phyloP scores from a whole-genome alignment of 2,329 filamentous ascomycete genomes.

The Pseudophaeomoniella oleicola region DNA sequence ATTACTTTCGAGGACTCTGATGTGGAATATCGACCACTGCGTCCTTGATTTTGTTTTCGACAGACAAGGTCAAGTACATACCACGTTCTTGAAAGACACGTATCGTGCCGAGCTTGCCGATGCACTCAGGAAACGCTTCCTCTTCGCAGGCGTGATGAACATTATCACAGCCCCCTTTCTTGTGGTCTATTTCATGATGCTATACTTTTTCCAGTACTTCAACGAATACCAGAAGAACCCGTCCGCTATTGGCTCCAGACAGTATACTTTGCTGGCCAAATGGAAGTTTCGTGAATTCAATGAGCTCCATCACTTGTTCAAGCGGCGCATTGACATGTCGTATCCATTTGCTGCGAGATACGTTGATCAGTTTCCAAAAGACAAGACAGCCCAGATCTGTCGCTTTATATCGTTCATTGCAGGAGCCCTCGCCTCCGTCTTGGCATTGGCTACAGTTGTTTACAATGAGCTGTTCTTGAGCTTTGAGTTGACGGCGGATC shows the following conservation, averaged over 20 bases:
- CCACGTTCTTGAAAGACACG: constrained; percentile 71
- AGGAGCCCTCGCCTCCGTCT: constrained; percentile 71
- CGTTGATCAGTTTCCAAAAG: constrained; percentile 89
- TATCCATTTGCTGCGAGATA: constrained; percentile 87
- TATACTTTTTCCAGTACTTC: constrained; percentile 92
- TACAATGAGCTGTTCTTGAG: constrained; percentile 82
- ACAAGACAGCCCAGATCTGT: constrained; percentile 75
- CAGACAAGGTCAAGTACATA: constrained; percentile 70
- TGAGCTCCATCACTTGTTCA: constrained; percentile 82
- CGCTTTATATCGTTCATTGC: constrained; percentile 77
- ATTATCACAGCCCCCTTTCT: constrained; percentile 76
- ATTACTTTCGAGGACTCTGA: constrained; percentile 74
- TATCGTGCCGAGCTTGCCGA: constrained; percentile 66
- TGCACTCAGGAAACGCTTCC: constrained; percentile 61
- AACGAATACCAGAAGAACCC: constrained; percentile 96
- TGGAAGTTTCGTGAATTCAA: constrained; percentile 99
- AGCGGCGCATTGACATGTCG: constrained; percentile 82
- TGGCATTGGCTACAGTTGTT: constrained; percentile 70
- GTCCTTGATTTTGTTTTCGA: constrained; percentile 93
- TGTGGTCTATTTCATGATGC: constrained; percentile 69
- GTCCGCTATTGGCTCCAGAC: constrained; percentile 67
- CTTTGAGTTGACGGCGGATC: constrained; percentile 80
- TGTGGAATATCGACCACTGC: constrained; percentile 83
- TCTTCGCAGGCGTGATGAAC: constrained; percentile 74
- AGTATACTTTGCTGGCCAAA: constrained; percentile 84